Conservation (phyloP, 805 yeast species). For the Saturnispora galanensis region DNA sequence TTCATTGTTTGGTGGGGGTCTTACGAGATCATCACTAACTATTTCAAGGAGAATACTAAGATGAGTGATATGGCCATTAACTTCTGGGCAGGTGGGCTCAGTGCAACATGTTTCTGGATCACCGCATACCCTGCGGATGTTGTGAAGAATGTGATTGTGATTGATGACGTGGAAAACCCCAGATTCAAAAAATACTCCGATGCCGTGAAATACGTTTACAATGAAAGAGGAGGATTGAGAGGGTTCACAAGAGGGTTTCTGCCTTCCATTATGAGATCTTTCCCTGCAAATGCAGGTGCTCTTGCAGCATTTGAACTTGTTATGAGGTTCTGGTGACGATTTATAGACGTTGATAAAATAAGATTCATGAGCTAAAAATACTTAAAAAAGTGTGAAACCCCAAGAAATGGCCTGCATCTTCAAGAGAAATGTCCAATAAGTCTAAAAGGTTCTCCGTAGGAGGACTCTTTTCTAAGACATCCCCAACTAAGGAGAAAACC, state of each 20-base stretch:
- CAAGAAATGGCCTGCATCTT: background rate
- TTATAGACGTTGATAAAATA: background rate
- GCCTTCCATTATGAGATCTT: slow-evolving; percentile 71
- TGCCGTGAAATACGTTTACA: slow-evolving; percentile 62
- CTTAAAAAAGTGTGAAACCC: no score
- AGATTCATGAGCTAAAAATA: background rate
- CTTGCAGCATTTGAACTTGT: slow-evolving; percentile 80
- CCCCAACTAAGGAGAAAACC: background rate
- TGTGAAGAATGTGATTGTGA: slow-evolving; percentile 76
- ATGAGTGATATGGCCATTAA: slow-evolving; percentile 63
- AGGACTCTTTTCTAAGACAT: slow-evolving; percentile 9
- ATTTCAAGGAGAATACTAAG: slow-evolving; percentile 54
- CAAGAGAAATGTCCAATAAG: background rate
- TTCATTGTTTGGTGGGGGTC: slow-evolving; percentile 94
- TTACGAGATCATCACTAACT: slow-evolving; percentile 66
- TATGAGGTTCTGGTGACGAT: slow-evolving; percentile 37
- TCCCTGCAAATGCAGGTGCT: slow-evolving; percentile 93
- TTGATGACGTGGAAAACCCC: slow-evolving; percentile 66
- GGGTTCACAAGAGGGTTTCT: slow-evolving; percentile 79
- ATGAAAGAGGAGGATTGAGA: slow-evolving; percentile 43
- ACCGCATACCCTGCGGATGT: slow-evolving; percentile 87
- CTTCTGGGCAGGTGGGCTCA: slow-evolving; percentile 87
- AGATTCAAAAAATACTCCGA: slow-evolving; percentile 59
- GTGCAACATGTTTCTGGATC: slow-evolving; percentile 83
- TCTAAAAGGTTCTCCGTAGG: slow-evolving; percentile 10